Evolutionary conservation across 768 basidiomycete species (phyloP).

Genomic region (Boletus rufocinnamomeus): DNA sequence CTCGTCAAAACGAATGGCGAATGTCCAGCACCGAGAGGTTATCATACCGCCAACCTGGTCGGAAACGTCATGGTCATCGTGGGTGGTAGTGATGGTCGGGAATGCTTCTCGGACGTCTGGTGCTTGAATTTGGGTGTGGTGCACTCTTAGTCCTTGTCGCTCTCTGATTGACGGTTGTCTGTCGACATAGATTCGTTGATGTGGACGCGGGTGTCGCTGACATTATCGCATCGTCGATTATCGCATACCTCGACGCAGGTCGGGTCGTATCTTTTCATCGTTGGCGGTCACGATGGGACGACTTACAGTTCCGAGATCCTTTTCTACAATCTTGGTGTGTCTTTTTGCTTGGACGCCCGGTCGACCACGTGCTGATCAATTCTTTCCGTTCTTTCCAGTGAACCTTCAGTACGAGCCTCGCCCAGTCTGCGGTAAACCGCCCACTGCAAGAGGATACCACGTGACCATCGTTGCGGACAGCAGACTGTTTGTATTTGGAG

Average conservation of each 20-base stretch:
- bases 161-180: not conserved
- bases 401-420: constrained; percentile 83
- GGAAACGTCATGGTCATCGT: constrained; percentile 84
- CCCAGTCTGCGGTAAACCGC: constrained; percentile 63
- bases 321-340: constrained; percentile 82
- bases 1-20: constrained; percentile 56
- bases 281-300: constrained; percentile 84
- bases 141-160: not conserved
- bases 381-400: constrained; percentile 45
- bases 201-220: constrained; percentile 31
- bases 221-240: constrained; percentile 54
- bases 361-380: not conserved
- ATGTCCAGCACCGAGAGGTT: constrained; percentile 70
- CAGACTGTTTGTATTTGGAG: constrained; percentile 84
- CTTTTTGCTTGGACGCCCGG: not conserved
- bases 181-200: constrained; percentile 26
- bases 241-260: constrained; percentile 89
- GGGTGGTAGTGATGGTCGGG: constrained; percentile 89
- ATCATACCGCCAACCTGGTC: constrained; percentile 88
- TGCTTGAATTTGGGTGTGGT: constrained; percentile 79
- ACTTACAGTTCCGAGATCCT: constrained; percentile 75
- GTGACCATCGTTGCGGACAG: constrained; percentile 80
- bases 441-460: constrained; percentile 82
- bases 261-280: constrained; percentile 87
- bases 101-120: constrained; percentile 89